These are phyloP conservation scores for Mycena kentingensis DNA, from an alignment of 768 basidiomycete species.

Conservation along the genomic window DNA sequence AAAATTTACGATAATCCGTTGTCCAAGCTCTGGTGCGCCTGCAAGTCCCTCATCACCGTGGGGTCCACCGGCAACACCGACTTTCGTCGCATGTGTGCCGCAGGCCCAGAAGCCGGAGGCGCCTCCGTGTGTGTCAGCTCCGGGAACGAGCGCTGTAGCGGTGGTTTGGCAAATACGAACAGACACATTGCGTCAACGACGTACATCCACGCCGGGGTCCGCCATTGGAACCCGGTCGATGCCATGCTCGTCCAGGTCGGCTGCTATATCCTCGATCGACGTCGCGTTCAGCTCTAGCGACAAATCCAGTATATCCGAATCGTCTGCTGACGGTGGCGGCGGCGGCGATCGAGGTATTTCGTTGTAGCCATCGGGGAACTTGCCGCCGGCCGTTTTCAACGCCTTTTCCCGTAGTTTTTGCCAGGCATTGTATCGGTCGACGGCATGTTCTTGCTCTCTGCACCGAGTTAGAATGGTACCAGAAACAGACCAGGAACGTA, in stretches of 20 bases:
- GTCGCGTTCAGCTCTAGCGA: constrained; percentile 87
- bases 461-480: neutral
- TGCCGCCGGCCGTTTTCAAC: constrained; percentile 66
- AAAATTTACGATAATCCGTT: constrained; percentile 37
- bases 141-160: constrained; percentile 63
- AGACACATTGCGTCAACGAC: constrained; percentile 32
- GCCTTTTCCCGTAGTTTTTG: constrained; percentile 80
- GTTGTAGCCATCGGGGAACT: constrained; percentile 69
- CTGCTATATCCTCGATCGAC: constrained; percentile 72
- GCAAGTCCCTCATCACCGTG: constrained; percentile 82
- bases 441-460: constrained; percentile 87
- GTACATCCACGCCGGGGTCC: constrained; percentile 84
- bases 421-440: constrained; percentile 89
- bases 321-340: constrained; percentile 76
- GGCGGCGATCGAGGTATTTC: constrained; percentile 74
- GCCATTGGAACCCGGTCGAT: constrained; percentile 91
- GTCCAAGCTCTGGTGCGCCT: constrained; percentile 83
- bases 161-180: constrained; percentile 20
- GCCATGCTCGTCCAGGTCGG: constrained; percentile 76
- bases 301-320: constrained; percentile 84
- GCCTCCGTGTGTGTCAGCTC: constrained; percentile 63
- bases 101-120: constrained; percentile 50
- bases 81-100: constrained; percentile 89
- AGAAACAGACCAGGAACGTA: constrained; percentile 43
- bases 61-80: constrained; percentile 95